Evolutionary conservation across 495 filamentous ascomycete species (phyloP).

Genomic region (Rostrohypoxylon terebratum): DNA sequence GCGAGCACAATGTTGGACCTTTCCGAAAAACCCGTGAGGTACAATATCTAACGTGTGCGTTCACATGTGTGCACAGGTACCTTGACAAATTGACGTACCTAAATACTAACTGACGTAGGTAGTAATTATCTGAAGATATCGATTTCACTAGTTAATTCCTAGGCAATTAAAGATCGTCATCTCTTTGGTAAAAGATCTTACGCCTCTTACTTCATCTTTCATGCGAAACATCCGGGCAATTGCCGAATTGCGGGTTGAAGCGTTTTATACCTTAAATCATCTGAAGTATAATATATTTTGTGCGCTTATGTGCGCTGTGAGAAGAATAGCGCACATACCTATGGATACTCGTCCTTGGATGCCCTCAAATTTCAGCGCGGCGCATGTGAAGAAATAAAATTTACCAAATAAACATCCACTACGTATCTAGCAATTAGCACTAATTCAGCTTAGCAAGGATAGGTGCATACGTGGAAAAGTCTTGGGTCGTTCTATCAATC

Average conservation of each 20-base stretch:
- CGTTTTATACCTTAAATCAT: not conserved
- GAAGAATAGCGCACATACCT: too few relatives aligned
- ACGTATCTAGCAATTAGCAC: not conserved
- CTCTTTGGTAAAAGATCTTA: not conserved
- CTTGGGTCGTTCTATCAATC: slow-evolving; percentile 12
- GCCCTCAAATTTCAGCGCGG: not conserved
- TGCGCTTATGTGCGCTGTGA: not conserved
- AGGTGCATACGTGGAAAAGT: slow-evolving; percentile 5
- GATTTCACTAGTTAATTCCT: not conserved
- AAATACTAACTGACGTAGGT: not conserved
- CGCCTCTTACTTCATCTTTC: slow-evolving; percentile 27
- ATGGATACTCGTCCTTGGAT: not conserved
- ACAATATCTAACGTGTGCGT: slow-evolving; percentile 2
- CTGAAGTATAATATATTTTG: not conserved
- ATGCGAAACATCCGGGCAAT: slow-evolving; percentile 20
- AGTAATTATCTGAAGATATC: not conserved
- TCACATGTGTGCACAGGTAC: too few relatives aligned
- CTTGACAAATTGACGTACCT: too few relatives aligned
- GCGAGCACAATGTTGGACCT: slow-evolving; percentile 8
- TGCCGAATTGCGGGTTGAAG: not conserved
- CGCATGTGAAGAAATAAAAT: not conserved
- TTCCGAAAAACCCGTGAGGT: not conserved
- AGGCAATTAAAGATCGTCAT: not conserved
- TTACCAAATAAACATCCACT: not conserved
- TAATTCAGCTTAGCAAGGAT: not conserved